Evolutionary conservation across 163 green algal species (phyloP), one percentile per base, ranked within the genome.

Genomic region (Volvox carteri): DNA sequence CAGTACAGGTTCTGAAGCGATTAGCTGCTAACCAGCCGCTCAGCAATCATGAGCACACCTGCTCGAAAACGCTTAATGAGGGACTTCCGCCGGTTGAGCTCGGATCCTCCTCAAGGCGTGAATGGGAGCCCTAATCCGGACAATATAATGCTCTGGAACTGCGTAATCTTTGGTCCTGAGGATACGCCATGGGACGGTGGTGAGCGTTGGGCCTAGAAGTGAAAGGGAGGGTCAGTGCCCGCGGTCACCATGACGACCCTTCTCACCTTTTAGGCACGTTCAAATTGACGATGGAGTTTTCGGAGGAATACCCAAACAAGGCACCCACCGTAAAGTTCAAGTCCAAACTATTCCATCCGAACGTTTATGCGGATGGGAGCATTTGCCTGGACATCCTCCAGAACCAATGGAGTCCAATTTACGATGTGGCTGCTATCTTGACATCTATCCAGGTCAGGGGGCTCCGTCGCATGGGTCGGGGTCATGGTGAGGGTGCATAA

Each of bases 141-240:
- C 83, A 99, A 99, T 93, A 99, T 99, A 84, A 99, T 99, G 98
- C 90, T 92, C 1, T 99, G 98, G 98, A 99, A 99, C 78, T 98
- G 97, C 25, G 95, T 99, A 9, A 99, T 99, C 39, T 99, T 99
- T 92, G 98, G 98, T 1, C 98, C 98, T 42, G 98, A 99, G 72
- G 97, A 98, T 76, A 99, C 98, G 21, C 95, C 97, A 0, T 99
- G 98, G 98, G 98, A 99, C 74, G 98, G 97, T 85, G 97, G 96
- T 97, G 84, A 86, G 50, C 46, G 37, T 42, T 46, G 48, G 67
- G 67, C 6, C 33, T 48, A 1, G 37, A 44, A 11, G 52, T 7
- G 9, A 72, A 35, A 72, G 60, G 23, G 14, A 39, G 23, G 7
- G 3, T 8, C 19, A 23, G 54, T 30, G 8, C 54, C 54, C 7